These are phyloP conservation scores for Euclidium syriacum DNA, from an alignment of 345 rosid species.

Conservation along the genomic window DNA sequence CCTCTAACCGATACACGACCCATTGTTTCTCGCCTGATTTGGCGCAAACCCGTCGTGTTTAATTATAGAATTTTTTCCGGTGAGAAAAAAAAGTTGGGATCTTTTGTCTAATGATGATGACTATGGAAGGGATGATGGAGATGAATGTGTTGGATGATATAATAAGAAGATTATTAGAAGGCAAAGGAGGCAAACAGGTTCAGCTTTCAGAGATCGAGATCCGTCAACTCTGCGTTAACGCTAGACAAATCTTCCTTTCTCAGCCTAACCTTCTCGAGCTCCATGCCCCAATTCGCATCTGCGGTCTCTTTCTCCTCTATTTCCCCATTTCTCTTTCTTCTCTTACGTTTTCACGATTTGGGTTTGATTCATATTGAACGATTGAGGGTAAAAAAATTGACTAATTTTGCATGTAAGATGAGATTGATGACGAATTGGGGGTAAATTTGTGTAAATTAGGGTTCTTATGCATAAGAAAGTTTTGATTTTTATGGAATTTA, in stretches of 20 bases:
- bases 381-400: background rate
- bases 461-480: background rate
- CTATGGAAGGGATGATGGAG: conserved; percentile 74
- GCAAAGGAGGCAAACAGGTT: conserved; percentile 90
- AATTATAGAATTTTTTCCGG: conserved; percentile 15
- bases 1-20: conserved; percentile 3
- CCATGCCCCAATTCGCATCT: conserved; percentile 80
- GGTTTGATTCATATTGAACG: background rate
- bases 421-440: background rate
- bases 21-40: conserved; percentile 17
- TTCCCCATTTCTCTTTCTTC: background rate
- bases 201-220: conserved; percentile 96
- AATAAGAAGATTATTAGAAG: conserved; percentile 81
- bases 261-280: conserved; percentile 81
- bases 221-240: conserved; percentile 94
- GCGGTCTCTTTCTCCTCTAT: conserved; percentile 50
- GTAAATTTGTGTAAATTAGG: background rate
- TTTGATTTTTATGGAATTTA: conserved; percentile 9
- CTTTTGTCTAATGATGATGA: conserved; percentile 49
- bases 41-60: conserved; percentile 15
- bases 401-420: background rate
- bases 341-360: background rate
- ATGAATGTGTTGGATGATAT: conserved; percentile 84
- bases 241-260: conserved; percentile 87
- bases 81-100: conserved; percentile 8